Conservation (phyloP, 805 yeast species). For the Metschnikowia anglica region DNA sequence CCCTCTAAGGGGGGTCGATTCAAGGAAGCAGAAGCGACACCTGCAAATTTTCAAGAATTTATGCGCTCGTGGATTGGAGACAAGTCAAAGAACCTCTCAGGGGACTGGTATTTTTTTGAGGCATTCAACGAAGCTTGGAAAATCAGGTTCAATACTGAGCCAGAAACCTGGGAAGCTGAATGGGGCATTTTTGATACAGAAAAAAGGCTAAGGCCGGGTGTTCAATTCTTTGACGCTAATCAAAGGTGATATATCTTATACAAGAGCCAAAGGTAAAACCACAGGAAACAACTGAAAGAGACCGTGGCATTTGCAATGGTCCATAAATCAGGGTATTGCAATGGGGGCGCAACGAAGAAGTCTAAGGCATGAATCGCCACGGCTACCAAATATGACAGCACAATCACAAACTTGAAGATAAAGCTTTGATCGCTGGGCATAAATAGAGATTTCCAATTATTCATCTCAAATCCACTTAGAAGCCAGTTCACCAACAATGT, state of each 20-base stretch:
- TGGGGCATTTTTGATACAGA: slow-evolving; percentile 58
- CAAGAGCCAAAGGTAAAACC: slow-evolving; percentile 83
- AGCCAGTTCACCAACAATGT: slow-evolving; percentile 75
- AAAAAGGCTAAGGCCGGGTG: slow-evolving; percentile 3
- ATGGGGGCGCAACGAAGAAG: slow-evolving; percentile 49
- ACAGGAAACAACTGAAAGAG: slow-evolving; percentile 70
- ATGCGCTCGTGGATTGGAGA: slow-evolving; percentile 53
- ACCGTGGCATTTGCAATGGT: slow-evolving; percentile 70
- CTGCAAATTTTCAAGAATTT: slow-evolving; percentile 45
- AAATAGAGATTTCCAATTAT: slow-evolving; percentile 21
- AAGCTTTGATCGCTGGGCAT: slow-evolving; percentile 24
- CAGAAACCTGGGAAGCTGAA: slow-evolving; percentile 61
- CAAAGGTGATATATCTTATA: slow-evolving; percentile 38
- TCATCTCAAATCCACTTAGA: slow-evolving; percentile 58
- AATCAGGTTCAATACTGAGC: slow-evolving; percentile 46
- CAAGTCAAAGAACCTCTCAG: slow-evolving; percentile 30
- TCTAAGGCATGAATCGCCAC: slow-evolving; percentile 56
- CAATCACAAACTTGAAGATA: slow-evolving; percentile 29
- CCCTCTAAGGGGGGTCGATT: slow-evolving; percentile 60
- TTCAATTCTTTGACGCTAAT: neutral
- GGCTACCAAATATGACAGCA: slow-evolving; percentile 43
- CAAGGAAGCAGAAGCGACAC: slow-evolving; percentile 48
- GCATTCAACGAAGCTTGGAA: slow-evolving; percentile 79
- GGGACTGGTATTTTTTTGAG: slow-evolving; percentile 60
- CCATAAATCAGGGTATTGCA: slow-evolving; percentile 79